Percentiles rank a stretch among this genome's conserved stretches.
These are phyloP conservation scores for Cyathus pygmaeus DNA, from an alignment of 1,284 basidiomycete species.

Conservation along the genomic window DNA sequence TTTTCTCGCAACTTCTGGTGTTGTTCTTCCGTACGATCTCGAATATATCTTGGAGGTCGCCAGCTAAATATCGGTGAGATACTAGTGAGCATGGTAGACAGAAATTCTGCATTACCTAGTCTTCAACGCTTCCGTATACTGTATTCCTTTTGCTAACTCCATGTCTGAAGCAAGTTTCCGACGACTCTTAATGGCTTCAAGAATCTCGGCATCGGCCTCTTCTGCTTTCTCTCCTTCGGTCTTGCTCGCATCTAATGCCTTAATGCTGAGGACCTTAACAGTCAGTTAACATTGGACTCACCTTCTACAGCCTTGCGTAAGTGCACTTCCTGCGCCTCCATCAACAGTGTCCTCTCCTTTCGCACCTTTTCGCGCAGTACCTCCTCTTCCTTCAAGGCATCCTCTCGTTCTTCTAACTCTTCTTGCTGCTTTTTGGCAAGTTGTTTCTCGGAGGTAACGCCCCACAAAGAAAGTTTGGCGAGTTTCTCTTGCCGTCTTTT, in stretches of 20 bases:
- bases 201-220: constrained; percentile 90
- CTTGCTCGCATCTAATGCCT: constrained; percentile 81
- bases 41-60: constrained; percentile 88
- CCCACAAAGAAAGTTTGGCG: constrained; percentile 74
- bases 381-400: constrained; percentile 83
- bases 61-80: constrained; percentile 77
- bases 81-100: constrained; percentile 4
- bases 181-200: constrained; percentile 91
- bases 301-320: constrained; percentile 83
- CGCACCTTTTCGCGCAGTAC: constrained; percentile 75
- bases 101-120: constrained; percentile 67
- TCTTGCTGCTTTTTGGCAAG: constrained; percentile 63
- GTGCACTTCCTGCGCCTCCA: constrained; percentile 95
- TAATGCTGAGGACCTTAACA: constrained; percentile 1
- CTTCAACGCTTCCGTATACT: constrained; percentile 88
- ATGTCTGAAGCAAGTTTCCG: constrained; percentile 92
- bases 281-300: constrained; percentile 42
- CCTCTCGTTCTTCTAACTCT: constrained; percentile 74
- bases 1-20: constrained; percentile 85
- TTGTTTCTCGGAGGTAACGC: constrained; percentile 65
- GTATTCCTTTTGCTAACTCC: constrained; percentile 93
- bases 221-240: constrained; percentile 84
- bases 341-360: constrained; percentile 84
- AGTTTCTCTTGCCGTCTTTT: constrained; percentile 87
- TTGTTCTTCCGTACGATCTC: constrained; percentile 74